Percentiles rank a stretch among this genome's conserved stretches.
These are phyloP conservation scores for Podospora pseudocomata DNA, from an alignment of 495 filamentous ascomycete genomes.

Conservation along the genomic window DNA sequence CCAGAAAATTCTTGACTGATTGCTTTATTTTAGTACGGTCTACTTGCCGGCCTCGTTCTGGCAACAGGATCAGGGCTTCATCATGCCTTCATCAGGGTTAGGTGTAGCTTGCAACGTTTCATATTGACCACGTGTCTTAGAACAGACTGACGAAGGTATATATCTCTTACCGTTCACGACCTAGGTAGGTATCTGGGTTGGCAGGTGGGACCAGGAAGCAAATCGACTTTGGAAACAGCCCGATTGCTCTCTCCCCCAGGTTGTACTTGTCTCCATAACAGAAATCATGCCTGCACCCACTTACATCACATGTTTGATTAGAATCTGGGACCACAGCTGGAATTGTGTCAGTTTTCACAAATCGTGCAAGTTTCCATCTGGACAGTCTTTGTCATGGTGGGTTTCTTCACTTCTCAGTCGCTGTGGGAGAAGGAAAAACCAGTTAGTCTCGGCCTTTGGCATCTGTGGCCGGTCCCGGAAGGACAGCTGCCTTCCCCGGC, in stretches of 20 bases:
- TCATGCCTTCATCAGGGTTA: background rate
- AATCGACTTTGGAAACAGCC: too few species aligned
- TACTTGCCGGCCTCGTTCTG: background rate
- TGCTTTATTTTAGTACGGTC: background rate
- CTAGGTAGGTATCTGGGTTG: too few species aligned
- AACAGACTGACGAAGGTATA: too few species aligned
- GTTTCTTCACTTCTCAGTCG: background rate
- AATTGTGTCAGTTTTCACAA: background rate
- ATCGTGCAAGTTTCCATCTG: background rate
- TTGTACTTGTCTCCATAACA: too few species aligned
- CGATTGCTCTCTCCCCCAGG: too few species aligned
- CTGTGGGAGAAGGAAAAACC: constrained; percentile 44
- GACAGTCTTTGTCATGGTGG: background rate
- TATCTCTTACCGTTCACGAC: too few species aligned
- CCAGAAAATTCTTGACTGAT: background rate
- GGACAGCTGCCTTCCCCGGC: background rate
- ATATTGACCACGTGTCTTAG: too few species aligned
- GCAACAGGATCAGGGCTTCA: background rate
- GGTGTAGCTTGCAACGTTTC: background rate
- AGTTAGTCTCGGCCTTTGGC: background rate
- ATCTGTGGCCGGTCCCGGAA: background rate
- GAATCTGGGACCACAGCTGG: background rate
- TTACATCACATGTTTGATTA: background rate
- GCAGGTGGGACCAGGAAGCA: too few species aligned
- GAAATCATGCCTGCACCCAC: too few species aligned